Conservation (phyloP, 768 basidiomycete genomes). For the Xerocomellus chrysenteron region DNA sequence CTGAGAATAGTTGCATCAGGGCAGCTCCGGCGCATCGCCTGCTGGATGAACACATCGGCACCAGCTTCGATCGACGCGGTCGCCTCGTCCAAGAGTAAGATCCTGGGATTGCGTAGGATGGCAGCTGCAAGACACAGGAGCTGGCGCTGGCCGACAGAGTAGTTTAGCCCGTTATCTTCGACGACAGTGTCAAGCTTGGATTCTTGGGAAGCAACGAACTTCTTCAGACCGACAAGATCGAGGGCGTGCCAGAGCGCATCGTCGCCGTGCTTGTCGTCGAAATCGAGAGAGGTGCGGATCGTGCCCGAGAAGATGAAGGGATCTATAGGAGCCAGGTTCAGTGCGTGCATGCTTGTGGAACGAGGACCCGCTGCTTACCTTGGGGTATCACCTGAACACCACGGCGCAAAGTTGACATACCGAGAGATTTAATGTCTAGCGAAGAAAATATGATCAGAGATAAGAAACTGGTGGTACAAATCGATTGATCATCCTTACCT, state of each 20-base stretch:
- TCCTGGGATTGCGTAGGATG: conserved; percentile 32
- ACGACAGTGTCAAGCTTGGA: conserved; percentile 75
- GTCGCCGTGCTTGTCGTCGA: conserved; percentile 23
- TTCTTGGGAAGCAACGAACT: conserved; percentile 69
- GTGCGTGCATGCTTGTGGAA: neutral
- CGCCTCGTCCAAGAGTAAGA: conserved; percentile 33
- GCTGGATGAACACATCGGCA: conserved; percentile 68
- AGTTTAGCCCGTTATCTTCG: conserved; percentile 69
- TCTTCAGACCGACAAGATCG: conserved; percentile 52
- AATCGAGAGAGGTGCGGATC: conserved; percentile 30
- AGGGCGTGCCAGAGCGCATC: conserved; percentile 41
- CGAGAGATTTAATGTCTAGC: conserved; percentile 83
- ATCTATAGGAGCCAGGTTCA: conserved; percentile 12
- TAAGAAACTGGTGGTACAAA: conserved; percentile 61
- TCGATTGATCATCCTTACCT: conserved; percentile 32
- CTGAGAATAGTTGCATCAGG: conserved; percentile 29
- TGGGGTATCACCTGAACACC: conserved; percentile 32
- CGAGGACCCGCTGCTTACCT: conserved; percentile 10
- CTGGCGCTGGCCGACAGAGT: conserved; percentile 92
- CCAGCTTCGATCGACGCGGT: conserved; percentile 80
- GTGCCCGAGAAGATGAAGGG: conserved; percentile 35
- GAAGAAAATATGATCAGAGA: conserved; percentile 46
- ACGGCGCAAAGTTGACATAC: conserved; percentile 34
- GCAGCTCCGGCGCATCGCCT: conserved; percentile 32
- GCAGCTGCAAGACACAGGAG: conserved; percentile 57